Percentiles rank a stretch among this genome's conserved stretches.
These are phyloP conservation scores for Neurospora sp. DNA, from an alignment of 2,329 filamentous ascomycete species.

Conservation along the genomic window DNA sequence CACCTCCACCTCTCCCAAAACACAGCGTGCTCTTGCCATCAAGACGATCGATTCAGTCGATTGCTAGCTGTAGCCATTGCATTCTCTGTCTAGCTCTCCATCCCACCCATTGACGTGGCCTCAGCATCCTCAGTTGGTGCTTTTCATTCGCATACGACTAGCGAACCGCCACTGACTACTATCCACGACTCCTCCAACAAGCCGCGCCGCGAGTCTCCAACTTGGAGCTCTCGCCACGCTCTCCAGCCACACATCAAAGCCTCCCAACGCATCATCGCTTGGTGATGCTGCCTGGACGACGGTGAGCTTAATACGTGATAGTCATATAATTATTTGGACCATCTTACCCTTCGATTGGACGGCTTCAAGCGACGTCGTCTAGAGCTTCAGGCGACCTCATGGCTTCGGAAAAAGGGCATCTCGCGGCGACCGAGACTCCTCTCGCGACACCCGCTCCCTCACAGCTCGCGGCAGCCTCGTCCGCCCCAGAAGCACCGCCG, in stretches of 20 bases:
- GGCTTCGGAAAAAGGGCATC: constrained; percentile 43
- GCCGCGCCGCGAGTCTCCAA: not conserved
- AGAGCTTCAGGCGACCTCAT: constrained; percentile 27
- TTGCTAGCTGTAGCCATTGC: not conserved
- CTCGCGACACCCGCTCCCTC: constrained; percentile 26
- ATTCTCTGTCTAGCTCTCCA: not conserved
- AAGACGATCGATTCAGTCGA: not conserved
- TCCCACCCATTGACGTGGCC: not conserved
- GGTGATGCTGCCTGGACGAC: constrained; percentile 17
- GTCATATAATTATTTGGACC: not conserved
- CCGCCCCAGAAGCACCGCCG: constrained; percentile 24
- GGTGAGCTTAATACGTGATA: constrained; percentile 13
- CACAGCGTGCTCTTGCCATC: not conserved
- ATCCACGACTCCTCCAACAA: not conserved
- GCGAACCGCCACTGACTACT: not conserved
- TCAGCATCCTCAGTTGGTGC: not conserved
- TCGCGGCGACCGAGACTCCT: constrained; percentile 40
- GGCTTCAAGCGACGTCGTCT: constrained; percentile 5
- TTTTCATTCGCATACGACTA: not conserved
- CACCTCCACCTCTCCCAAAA: not conserved
- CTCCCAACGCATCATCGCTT: constrained; percentile 13
- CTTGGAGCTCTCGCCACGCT: constrained; percentile 25
- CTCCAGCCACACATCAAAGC: constrained; percentile 25
- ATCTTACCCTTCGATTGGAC: constrained; percentile 8
- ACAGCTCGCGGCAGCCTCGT: constrained; percentile 23